Base-by-base conservation (phyloP, 768 basidiomycete genomes). In the Macrolepiota dolichaula region DNA sequence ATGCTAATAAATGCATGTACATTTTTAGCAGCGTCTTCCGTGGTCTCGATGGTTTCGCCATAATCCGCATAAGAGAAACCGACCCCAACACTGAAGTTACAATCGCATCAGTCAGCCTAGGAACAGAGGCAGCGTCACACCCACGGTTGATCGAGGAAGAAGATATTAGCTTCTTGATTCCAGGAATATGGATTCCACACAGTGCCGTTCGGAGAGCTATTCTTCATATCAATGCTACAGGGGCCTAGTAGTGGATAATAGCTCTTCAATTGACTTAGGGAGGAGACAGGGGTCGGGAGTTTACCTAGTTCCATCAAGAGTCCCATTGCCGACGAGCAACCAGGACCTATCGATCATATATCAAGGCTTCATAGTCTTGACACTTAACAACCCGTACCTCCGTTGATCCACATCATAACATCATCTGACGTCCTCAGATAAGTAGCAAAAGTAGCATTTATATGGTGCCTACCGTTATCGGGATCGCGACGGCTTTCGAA, bases 1-100 rank as follows among this genome's bases (percentile, higher is more conserved):
- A 94, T 88, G 2, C 82, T 76, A 56, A 92, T 77, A 72, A 93
- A 93, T 0, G 90, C 86, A 54, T 87, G 79, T 38, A 92, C 76
- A 66, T 93, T 88, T 64, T 83, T 83, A 4, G 90, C 88, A 0
- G 91, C 92, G 24, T 86, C 85, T 72, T 93, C 91, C 0, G 91
- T 91, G 0, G 88, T 91, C 54, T 83, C 85, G 17, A 91, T 77
- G 0, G 79, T 83, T 73, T 90, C 84, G 2, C 85, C 87, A 62
- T 80, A 83, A 63, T 90, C 80, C 77, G 85, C 87, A 40, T 32
- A 46, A n/a, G 85, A 86, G n/a, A 63, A 51, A 0, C 19, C n/a
- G 9, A 63, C 51, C 9, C 55, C 40, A 24, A 53, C 38, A 12
- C 40, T 25, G 19, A 36, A 24, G 55, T 44, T n/a, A 6, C n/a